Evolutionary conservation across 2,329 filamentous ascomycete genomes (phyloP).

Genomic region (Colletotrichum euphorbiae): DNA sequence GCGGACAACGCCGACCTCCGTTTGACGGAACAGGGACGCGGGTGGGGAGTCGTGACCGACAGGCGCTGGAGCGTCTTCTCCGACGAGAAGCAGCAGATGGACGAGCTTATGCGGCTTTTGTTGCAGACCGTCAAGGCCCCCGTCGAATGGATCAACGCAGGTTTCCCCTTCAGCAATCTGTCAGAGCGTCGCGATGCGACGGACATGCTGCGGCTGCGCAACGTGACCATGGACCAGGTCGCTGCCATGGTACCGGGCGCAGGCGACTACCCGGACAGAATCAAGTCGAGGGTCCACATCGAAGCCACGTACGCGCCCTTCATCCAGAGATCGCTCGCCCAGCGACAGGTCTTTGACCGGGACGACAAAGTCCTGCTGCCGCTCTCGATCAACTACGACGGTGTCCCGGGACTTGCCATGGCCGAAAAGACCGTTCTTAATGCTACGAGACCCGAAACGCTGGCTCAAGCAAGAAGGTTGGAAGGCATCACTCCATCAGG

Average conservation of each 20-base stretch:
- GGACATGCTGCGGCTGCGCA: conserved; percentile 79
- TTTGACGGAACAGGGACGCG: conserved; percentile 81
- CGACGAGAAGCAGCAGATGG: conserved; percentile 74
- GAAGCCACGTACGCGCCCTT: conserved; percentile 91
- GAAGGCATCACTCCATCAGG: conserved; percentile 80
- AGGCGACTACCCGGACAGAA: conserved; percentile 63
- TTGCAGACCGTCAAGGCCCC: conserved; percentile 68
- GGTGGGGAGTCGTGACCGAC: conserved; percentile 83
- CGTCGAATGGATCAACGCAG: conserved; percentile 74
- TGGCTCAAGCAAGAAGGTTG: conserved; percentile 88
- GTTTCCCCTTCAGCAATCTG: conserved; percentile 71
- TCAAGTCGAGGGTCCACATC: conserved; percentile 79
- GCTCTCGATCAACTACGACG: conserved; percentile 78
- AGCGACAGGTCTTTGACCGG: conserved; percentile 74
- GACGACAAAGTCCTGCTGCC: conserved; percentile 84
- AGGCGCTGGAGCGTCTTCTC: conserved; percentile 78
- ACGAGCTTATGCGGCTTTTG: conserved; percentile 72
- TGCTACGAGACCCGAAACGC: conserved; percentile 79
- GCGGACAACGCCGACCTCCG: conserved; percentile 94
- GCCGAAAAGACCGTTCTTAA: conserved; percentile 82
- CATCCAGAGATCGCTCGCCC: conserved; percentile 76
- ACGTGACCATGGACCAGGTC: conserved; percentile 69
- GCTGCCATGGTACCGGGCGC: conserved; percentile 68
- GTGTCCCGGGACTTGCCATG: conserved; percentile 78
- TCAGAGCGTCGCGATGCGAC: conserved; percentile 74